phyloP scores from a whole-genome alignment of 2,329 filamentous ascomycete species.

The Aureobasidium sp. region DNA sequence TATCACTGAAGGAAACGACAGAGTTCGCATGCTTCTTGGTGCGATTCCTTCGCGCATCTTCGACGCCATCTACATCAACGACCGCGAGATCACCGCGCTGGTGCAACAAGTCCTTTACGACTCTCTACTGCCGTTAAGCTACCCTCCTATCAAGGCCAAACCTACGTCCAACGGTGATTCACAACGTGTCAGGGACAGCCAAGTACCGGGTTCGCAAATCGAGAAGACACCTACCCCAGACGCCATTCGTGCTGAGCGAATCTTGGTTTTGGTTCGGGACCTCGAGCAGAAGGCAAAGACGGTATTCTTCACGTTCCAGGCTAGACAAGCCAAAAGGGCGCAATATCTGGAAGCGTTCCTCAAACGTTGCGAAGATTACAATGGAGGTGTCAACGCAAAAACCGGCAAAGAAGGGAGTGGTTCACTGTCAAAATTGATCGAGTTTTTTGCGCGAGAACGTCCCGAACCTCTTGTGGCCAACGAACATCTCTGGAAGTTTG shows the following conservation, averaged over 20 bases:
- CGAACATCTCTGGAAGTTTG: conserved; percentile 80
- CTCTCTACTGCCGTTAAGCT: conserved; percentile 79
- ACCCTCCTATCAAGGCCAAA: conserved; percentile 58
- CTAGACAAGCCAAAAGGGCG: conserved; percentile 65
- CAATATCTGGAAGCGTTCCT: conserved; percentile 69
- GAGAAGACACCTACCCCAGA: conserved; percentile 53
- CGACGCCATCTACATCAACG: conserved; percentile 83
- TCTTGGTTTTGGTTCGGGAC: conserved; percentile 71
- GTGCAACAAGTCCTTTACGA: conserved; percentile 82
- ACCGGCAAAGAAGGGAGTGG: conserved; percentile 58
- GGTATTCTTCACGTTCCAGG: conserved; percentile 82
- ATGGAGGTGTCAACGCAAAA: conserved; percentile 73
- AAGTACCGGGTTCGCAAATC: conserved; percentile 36
- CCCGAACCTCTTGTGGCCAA: conserved; percentile 66
- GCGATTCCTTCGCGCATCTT: conserved; percentile 79
- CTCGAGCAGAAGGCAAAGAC: conserved; percentile 71
- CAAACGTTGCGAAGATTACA: conserved; percentile 78
- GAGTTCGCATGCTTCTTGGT: conserved; percentile 64
- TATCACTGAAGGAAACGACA: conserved; percentile 73
- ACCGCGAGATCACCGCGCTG: conserved; percentile 73
- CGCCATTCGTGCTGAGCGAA: conserved; percentile 72
- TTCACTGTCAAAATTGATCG: conserved; percentile 63
- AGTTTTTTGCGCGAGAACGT: conserved; percentile 64
- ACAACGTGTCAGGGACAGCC: conserved; percentile 54
- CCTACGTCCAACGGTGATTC: conserved; percentile 42